A percentile compares a stretch with the other conserved stretches of the same genome.
phyloP scores from a whole-genome alignment of 345 rosid species.

The Pseudoturritis turrita region DNA sequence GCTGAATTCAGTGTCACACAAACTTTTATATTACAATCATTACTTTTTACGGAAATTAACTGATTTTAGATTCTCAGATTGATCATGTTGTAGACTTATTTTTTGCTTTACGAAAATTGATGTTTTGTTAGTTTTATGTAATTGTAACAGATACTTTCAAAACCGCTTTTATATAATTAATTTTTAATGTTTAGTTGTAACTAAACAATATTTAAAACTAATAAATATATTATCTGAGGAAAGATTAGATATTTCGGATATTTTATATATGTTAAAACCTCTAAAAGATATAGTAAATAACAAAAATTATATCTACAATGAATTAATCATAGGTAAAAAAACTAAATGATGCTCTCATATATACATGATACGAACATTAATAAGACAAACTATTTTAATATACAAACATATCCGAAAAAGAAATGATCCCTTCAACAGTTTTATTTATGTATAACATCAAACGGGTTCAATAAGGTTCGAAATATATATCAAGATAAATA shows the following conservation, averaged over 20 bases:
- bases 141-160: background rate
- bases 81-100: background rate
- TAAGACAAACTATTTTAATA: background rate
- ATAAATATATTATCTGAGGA: background rate
- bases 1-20: background rate
- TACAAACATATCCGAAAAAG: background rate
- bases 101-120: background rate
- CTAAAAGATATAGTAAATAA: background rate
- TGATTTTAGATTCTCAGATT: background rate
- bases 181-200: background rate
- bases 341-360: background rate
- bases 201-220: background rate
- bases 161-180: background rate
- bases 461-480: background rate
- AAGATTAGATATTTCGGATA: background rate
- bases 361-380: background rate
- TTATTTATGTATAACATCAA: slow-evolving; percentile 27
- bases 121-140: background rate
- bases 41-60: background rate
- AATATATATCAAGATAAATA: slow-evolving; percentile 8
- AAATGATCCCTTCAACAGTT: slow-evolving; percentile 4
- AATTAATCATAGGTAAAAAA: background rate
- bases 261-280: background rate
- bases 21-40: background rate
- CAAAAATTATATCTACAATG: background rate